Evolutionary conservation across 2,329 filamentous ascomycete genomes (phyloP).

Genomic region (Pseudogymnoascus sp.): DNA sequence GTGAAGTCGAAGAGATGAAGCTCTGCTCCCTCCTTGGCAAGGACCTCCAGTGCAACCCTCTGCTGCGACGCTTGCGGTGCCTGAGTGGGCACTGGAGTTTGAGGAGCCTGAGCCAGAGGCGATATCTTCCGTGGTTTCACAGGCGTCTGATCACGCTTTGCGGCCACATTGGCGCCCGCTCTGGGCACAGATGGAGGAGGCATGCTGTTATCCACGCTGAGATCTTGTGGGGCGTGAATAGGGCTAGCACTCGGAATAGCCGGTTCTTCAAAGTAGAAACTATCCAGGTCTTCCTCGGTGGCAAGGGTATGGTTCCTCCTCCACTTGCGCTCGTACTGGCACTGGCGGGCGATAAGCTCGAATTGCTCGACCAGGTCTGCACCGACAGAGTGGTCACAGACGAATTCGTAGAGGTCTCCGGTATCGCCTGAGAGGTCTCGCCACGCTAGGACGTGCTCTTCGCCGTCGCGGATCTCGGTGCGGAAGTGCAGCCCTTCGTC

Average conservation of each 20-base stretch:
- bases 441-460: constrained; percentile 87
- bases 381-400: constrained; percentile 72
- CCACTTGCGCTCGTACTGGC: constrained; percentile 97
- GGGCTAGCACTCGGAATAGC: constrained; percentile 60
- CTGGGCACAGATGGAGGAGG: constrained; percentile 16
- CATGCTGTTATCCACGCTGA: constrained; percentile 20
- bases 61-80: constrained; percentile 52
- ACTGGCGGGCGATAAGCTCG: constrained; percentile 75
- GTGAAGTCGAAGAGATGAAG: constrained; percentile 90
- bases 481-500: constrained; percentile 86
- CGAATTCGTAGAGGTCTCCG: constrained; percentile 95
- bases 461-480: constrained; percentile 70
- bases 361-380: constrained; percentile 71
- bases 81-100: constrained; percentile 42
- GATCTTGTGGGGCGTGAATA: constrained; percentile 47
- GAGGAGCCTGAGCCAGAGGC: constrained; percentile 19
- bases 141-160: constrained; percentile 35
- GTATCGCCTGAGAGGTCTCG: constrained; percentile 87
- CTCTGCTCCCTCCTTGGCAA: constrained; percentile 71
- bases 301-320: constrained; percentile 72
- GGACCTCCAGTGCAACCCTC: constrained; percentile 53
- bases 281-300: constrained; percentile 68
- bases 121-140: constrained; percentile 20
- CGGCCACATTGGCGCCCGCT: constrained; percentile 38
- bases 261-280: constrained; percentile 71